Percentiles rank a stretch among this genome's conserved stretches.
phyloP scores from a whole-genome alignment of 192 early-diverging fungal species.

The Funneliformis mosseae region DNA sequence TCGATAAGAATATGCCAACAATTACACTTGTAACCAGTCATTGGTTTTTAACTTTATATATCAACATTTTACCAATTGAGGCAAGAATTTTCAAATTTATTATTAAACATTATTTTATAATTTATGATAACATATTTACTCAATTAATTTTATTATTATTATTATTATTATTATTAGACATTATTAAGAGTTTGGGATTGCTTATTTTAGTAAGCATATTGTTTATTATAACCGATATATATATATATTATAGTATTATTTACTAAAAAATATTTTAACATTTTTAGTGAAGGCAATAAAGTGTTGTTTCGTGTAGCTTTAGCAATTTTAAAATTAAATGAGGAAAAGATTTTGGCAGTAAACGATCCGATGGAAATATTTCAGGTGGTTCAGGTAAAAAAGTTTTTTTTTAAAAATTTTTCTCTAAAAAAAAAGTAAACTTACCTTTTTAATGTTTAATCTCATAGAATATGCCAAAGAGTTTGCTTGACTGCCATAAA shows the following conservation, averaged over 20 bases:
- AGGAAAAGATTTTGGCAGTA: conserved; percentile 58
- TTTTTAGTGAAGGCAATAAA: conserved; percentile 61
- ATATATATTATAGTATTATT: no score
- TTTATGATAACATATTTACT: not conserved
- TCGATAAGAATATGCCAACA: conserved; percentile 58
- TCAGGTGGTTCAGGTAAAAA: conserved; percentile 53
- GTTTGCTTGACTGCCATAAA: conserved; percentile 63
- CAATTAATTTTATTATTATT: not conserved
- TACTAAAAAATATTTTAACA: no score
- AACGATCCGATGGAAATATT: conserved; percentile 65
- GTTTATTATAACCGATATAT: not conserved
- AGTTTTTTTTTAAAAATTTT: not conserved
- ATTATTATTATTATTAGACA: conserved; percentile 45
- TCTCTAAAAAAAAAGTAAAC: not conserved
- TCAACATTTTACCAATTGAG: conserved; percentile 77
- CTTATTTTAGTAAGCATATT: conserved; percentile 62
- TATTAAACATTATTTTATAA: not conserved
- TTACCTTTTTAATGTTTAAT: not conserved
- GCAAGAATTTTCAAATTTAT: conserved; percentile 35
- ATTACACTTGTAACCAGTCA: conserved; percentile 77
- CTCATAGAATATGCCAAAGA: conserved; percentile 60
- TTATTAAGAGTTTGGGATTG: conserved; percentile 82
- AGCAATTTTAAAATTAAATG: conserved; percentile 70
- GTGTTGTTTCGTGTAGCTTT: conserved; percentile 75
- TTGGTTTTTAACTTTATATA: conserved; percentile 83